Base-by-base conservation (phyloP, 805 yeast genomes). In the Wickerhamomyces chambardii region DNA sequence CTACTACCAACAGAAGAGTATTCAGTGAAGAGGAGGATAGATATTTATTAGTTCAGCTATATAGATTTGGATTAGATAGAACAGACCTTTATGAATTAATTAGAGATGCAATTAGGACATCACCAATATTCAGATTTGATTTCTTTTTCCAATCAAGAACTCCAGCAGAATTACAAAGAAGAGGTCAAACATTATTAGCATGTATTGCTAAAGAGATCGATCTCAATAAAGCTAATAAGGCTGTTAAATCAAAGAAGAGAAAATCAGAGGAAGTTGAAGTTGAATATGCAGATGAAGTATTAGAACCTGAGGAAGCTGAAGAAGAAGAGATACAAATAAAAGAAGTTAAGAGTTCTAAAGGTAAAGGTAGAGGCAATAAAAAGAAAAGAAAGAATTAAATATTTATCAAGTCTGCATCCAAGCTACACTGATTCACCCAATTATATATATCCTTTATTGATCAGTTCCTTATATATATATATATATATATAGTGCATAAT, bases 1-100 rank as follows among this genome's bases (percentile, higher is more conserved):
- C 77, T 3, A 70, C 82, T 3, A 65, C 82, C 8, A 64, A 71
- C 28, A 74, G 76, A 52, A 75, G 79, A 48, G 71, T 81, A 3
- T 92, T 76, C 58, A 75, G 84, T 22, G 94, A 84, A 33, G 95
- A 84, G 41, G 97, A 92, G 54, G 98, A 92, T 57, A 67, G 96
- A 47, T 92, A 84, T 56, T 60, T 92, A 46, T 61, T 92, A 38
- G 74, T 87, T 14, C 89, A 84, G 63, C 61, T 86, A 51, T 80
- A 83, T 61, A 68, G 81, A 40, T 75, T 73, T 51, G 98, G 98
- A 0, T 56, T 89, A 25, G 95, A 85, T 45, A 66, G 79, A 17
- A 78, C 77, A 12, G 86, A 84, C 49, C 62, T 90, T 14, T 84
- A 79, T 51, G 98, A 90, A 39, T 58, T 73, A 42, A 78, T 90